Evolutionary conservation across 108 stramenopile genomes (phyloP).

Genomic region (Mayamaea pseudoterrestris): DNA sequence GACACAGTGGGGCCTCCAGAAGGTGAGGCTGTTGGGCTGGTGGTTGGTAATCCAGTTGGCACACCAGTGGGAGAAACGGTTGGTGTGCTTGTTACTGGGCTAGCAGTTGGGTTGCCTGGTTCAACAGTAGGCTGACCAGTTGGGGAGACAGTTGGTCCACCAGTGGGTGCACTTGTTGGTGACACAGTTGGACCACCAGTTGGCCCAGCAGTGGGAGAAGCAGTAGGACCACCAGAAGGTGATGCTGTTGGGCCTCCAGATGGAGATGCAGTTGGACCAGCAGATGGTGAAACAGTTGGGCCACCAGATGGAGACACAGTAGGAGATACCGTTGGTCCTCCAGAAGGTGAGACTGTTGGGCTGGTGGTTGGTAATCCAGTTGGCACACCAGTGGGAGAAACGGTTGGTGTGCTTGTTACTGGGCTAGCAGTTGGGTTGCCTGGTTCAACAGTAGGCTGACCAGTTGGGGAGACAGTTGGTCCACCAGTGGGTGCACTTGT

Average conservation of each 20-base stretch:
- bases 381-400: neutral
- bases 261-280: neutral
- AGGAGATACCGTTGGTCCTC: neutral
- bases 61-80: too few relatives aligned
- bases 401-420: neutral
- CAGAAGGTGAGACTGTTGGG: conserved; percentile 1
- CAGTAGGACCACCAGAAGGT: neutral
- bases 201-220: neutral
- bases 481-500: neutral
- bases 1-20: too few relatives aligned
- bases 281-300: neutral
- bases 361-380: neutral
- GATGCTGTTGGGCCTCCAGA: neutral
- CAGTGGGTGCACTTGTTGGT: too few relatives aligned
- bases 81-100: too few relatives aligned
- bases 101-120: too few relatives aligned
- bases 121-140: neutral
- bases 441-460: neutral
- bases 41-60: too few relatives aligned
- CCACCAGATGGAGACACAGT: neutral
- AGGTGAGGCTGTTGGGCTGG: too few relatives aligned
- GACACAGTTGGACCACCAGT: too few relatives aligned
- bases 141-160: too few relatives aligned
- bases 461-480: neutral
- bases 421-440: neutral